These are phyloP conservation scores for Termitomyces sp. DNA, from an alignment of 768 basidiomycete genomes.

Conservation along the genomic window DNA sequence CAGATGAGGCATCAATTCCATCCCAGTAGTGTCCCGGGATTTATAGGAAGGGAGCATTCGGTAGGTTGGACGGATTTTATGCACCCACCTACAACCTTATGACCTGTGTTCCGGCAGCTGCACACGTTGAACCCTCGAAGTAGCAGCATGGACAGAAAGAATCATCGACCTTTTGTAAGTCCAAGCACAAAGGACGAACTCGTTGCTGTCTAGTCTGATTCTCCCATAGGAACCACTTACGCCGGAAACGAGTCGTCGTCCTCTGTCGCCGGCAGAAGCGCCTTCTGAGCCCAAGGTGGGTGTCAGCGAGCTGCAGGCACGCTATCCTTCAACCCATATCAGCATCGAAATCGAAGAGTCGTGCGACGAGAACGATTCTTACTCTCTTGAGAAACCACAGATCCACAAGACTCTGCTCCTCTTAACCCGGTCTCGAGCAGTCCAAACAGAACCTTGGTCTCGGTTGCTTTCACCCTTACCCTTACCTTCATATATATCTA, in stretches of 20 bases:
- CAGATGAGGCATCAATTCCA: conserved; percentile 39
- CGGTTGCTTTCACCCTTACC: conserved; percentile 30
- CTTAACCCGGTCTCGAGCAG: conserved; percentile 58
- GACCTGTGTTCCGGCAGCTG: conserved; percentile 12
- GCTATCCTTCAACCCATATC: conserved; percentile 29
- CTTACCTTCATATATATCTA: conserved; percentile 34
- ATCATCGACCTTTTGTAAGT: conserved; percentile 22
- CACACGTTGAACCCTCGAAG: conserved; percentile 20
- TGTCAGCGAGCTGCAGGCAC: conserved; percentile 26
- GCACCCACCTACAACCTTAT: neutral
- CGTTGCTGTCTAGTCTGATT: neutral
- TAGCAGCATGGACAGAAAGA: conserved; percentile 26
- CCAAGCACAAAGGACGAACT: neutral
- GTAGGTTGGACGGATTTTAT: conserved; percentile 20
- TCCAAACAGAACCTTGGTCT: conserved; percentile 60
- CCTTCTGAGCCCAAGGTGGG: conserved; percentile 26
- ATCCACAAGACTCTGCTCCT: conserved; percentile 45
- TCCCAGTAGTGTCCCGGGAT: conserved; percentile 41
- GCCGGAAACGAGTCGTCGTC: conserved; percentile 43
- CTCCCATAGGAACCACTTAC: conserved; percentile 36
- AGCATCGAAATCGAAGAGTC: conserved; percentile 45
- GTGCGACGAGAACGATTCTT: conserved; percentile 24
- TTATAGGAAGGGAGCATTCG: conserved; percentile 33
- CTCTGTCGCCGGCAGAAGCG: conserved; percentile 36
- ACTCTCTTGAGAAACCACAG: conserved; percentile 33